phyloP scores from a whole-genome alignment of 2,329 filamentous ascomycete genomes.

The Metarhizium sp. region DNA sequence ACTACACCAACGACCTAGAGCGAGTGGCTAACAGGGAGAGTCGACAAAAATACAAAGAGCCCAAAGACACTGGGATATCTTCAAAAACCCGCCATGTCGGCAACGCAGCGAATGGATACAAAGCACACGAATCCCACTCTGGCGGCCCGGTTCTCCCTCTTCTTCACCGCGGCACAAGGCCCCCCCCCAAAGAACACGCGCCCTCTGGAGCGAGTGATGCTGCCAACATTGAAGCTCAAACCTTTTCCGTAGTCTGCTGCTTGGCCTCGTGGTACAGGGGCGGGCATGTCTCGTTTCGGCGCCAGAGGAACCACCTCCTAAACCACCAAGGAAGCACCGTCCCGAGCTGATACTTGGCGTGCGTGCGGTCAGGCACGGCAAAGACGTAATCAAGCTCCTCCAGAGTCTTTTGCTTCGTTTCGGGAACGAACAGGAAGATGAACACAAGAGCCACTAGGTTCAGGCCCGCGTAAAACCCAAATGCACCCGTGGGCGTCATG shows the following conservation, averaged over 20 bases:
- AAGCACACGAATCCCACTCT: too few species aligned
- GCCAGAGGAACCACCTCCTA: conserved; percentile 15
- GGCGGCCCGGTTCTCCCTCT: too few species aligned
- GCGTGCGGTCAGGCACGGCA: conserved; percentile 29
- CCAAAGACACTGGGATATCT: too few species aligned
- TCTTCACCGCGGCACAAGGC: too few species aligned
- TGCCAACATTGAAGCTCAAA: background rate
- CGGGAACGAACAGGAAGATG: conserved; percentile 40
- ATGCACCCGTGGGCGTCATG: conserved; percentile 23
- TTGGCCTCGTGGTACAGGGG: conserved; percentile 5
- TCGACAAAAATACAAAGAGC: too few species aligned
- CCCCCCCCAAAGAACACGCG: too few species aligned
- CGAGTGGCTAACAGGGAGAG: too few species aligned
- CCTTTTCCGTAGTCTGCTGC: background rate
- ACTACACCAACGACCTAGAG: too few species aligned
- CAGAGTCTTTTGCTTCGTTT: conserved; percentile 40
- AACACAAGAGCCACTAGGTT: conserved; percentile 35
- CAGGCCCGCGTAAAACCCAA: conserved; percentile 36
- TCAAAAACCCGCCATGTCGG: too few species aligned
- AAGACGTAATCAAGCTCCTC: conserved; percentile 43
- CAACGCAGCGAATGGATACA: too few species aligned
- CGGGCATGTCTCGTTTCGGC: conserved; percentile 5
- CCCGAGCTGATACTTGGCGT: conserved; percentile 28
- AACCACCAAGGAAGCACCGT: conserved; percentile 28
- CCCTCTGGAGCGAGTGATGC: too few species aligned